Base-by-base conservation (phyloP, 1,284 basidiomycete genomes). In the Termitomyces sp. region DNA sequence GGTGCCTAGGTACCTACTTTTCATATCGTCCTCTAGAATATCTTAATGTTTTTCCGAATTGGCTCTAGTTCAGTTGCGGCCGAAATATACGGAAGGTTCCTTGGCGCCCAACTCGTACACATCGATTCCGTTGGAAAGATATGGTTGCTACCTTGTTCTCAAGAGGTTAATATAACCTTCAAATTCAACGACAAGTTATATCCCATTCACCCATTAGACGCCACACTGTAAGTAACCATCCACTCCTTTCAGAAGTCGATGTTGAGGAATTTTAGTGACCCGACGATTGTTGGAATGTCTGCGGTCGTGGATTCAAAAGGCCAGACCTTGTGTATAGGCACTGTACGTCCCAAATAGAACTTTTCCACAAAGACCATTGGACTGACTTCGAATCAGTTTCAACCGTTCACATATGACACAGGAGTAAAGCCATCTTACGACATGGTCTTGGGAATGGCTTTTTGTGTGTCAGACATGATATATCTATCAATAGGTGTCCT, bases 161-260 rank as follows among this genome's bases (percentile, higher is more conserved):
- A 75, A 40, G 78, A 84, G 64, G 73, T 86, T 30, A 86, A 84
- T 55, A 66, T 83, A 18, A 81, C 84, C 0, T 79, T 86, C 67
- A 68, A 73, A 53, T 81, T 87, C 46, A 72, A 65, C 13, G 79
- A 80, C 14, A 65, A 73, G 2, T 57, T 66, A 14, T 80, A 74
- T 59, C 83, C 79, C 6, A 74, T 87, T 3, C 81, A 86, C 58
- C 83, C 85, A 1, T 66, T 87, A 39, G 86, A 87, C 63, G 73
- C 76, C 35, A 74, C 74, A 30, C 61, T 78, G 66, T 70, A 57
- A 28, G 68, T 57, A 28, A 8, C 16, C 43, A 11, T 2, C 33
- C 0, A 24, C 7, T 21, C n/a, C 18, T 21, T 3, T 16, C 34
- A 16, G 14, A 49, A 14, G 8, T 2, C 24, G 11, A 46, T 14